A percentile compares a stretch with the other conserved stretches of the same genome.
These are phyloP conservation scores for Suillus clintonianus DNA, from an alignment of 768 basidiomycete species.

Conservation along the genomic window DNA sequence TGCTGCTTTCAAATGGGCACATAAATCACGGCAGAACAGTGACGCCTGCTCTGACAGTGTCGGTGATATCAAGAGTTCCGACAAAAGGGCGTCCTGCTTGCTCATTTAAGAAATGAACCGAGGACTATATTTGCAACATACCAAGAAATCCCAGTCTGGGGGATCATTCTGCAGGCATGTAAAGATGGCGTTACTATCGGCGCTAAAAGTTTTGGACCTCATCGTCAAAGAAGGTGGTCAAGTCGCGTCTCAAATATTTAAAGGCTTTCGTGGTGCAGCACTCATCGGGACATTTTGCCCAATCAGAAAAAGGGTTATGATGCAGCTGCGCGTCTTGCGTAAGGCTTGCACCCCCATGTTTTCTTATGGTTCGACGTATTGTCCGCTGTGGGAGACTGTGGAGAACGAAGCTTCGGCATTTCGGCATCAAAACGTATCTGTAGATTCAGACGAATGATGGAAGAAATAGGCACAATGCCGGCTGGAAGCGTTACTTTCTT, in stretches of 20 bases:
- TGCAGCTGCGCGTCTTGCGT: slow-evolving; percentile 27
- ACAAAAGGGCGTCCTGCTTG: neutral
- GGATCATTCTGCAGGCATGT: slow-evolving; percentile 22
- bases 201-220: neutral
- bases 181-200: slow-evolving; percentile 8
- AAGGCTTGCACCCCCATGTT: slow-evolving; percentile 29
- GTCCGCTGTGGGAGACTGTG: slow-evolving; percentile 35
- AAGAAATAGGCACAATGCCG: neutral
- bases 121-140: slow-evolving; percentile 14
- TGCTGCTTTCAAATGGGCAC: slow-evolving; percentile 31
- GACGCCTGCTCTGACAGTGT: slow-evolving; percentile 30
- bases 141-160: slow-evolving; percentile 35
- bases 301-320: slow-evolving; percentile 21
- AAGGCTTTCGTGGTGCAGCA: neutral
- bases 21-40: slow-evolving; percentile 32
- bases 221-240: neutral
- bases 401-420: slow-evolving; percentile 34
- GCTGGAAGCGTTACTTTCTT: neutral
- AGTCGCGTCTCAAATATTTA: neutral
- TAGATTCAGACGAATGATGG: neutral
- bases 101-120: neutral
- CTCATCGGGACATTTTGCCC: neutral
- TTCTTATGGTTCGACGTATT: slow-evolving; percentile 28
- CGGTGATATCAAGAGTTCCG: neutral
- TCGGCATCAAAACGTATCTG: slow-evolving; percentile 21